These are phyloP conservation scores for Aspergillus sp. DNA, from an alignment of 2,329 filamentous ascomycete species.

Conservation along the genomic window DNA sequence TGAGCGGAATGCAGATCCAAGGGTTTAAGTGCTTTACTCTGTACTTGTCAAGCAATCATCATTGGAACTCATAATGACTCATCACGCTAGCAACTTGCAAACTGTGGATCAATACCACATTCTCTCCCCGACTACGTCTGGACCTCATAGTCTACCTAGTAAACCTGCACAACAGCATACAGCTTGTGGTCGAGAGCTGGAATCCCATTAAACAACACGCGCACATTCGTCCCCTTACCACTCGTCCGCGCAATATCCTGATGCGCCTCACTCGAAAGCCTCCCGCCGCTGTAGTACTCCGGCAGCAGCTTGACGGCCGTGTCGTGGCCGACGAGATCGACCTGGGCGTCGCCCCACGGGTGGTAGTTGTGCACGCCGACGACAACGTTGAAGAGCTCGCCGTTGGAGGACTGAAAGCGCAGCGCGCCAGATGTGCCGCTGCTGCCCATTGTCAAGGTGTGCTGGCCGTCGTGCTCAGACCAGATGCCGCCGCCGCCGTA, in stretches of 20 bases:
- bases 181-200: neutral
- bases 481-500: slow-evolving; percentile 10
- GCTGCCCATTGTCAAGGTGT: slow-evolving; percentile 7
- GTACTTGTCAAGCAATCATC: neutral
- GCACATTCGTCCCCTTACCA: neutral
- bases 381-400: slow-evolving; percentile 12
- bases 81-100: neutral
- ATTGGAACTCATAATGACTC: neutral
- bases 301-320: slow-evolving; percentile 2
- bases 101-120: too few species aligned
- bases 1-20: neutral
- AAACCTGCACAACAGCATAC: neutral
- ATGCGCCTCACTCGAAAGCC: neutral
- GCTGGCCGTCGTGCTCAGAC: slow-evolving; percentile 2
- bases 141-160: neutral
- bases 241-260: neutral
- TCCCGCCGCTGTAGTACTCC: neutral
- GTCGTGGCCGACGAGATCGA: neutral
- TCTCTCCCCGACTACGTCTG: too few species aligned
- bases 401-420: slow-evolving; percentile 6
- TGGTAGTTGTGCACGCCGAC: slow-evolving; percentile 15
- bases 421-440: slow-evolving; percentile 15
- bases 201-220: neutral
- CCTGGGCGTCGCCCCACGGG: slow-evolving; percentile 9
- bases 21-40: neutral